Evolutionary conservation across 164 flowering plant genomes (phyloP), one percentile per base, ranked within the genome.

Genomic region (Stephania yunnanensis): DNA sequence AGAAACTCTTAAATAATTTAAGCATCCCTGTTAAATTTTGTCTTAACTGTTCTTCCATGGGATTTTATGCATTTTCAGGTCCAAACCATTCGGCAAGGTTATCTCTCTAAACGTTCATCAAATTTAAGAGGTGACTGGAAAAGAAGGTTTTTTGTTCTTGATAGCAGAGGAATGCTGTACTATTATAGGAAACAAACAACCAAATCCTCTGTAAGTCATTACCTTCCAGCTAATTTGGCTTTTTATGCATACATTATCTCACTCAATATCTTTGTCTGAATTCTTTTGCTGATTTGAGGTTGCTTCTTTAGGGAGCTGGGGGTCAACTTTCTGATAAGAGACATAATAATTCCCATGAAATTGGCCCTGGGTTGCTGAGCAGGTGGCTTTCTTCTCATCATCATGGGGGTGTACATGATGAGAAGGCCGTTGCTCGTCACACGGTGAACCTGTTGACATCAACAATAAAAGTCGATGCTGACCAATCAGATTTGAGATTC

Each of bases 81-180:
- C 80, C 97, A 95, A 87, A 92, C 90, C 30, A 93, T 95, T 81
- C 87, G 91, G 46, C 97, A 95, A 89, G 98, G 98, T 68, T 95
- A 95, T 83, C 93, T 95, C 15, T 90, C 93, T 42, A 95, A 95
- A 70, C 98, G 97, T 48, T 95, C 98, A 63, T 93, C 98, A 73
- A 95, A 89, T 76, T 81, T 95, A 84, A 87, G 98, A 78, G 97
- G 87, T 83, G 98, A 95, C 78, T 95, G 97, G 98, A 95, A 95
- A 76, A 88, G 97, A 81, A 87, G 98, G 74, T 95, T 87, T 82
- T 95, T 95, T 81, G 92, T 95, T 82, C 97, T 95, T 77, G 98
- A 95, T 82, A 95, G 91, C 83, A 89, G 97, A 70, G 98, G 98
- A 75, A 89, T 91, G 97, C 77, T 95, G 77, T 95, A 92, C 82